phyloP scores from a whole-genome alignment of 345 rosid genomes.

The Limnanthes douglasii region DNA sequence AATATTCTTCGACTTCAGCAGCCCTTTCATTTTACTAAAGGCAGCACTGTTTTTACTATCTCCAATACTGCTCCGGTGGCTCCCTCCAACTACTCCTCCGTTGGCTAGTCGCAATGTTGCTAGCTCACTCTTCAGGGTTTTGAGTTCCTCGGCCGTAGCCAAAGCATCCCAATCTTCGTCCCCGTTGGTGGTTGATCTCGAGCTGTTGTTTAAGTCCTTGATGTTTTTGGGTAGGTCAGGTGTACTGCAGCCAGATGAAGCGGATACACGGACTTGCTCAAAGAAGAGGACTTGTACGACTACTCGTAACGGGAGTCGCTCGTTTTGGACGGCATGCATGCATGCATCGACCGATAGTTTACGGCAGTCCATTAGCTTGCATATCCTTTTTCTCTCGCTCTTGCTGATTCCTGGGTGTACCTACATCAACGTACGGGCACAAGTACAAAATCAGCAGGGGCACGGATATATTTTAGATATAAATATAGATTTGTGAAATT shows the following conservation, averaged over 20 bases:
- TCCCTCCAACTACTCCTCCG: constrained; percentile 16
- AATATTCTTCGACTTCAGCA: constrained; percentile 58
- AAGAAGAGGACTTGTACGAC: constrained; percentile 77
- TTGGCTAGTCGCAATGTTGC: constrained; percentile 36
- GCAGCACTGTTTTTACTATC: constrained; percentile 23
- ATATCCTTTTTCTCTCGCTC: constrained; percentile 67
- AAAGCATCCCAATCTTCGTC: constrained; percentile 74
- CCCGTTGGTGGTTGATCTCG: constrained; percentile 50
- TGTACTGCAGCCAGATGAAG: constrained; percentile 73
- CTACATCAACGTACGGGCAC: constrained; percentile 16
- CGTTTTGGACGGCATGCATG: constrained; percentile 79
- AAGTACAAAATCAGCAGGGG: not conserved
- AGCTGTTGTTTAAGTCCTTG: constrained; percentile 47
- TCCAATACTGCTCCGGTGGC: constrained; percentile 21
- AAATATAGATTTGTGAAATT: no score
- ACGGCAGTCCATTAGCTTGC: constrained; percentile 83
- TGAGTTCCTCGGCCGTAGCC: constrained; percentile 62
- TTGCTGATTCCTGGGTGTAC: constrained; percentile 64
- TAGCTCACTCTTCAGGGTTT: constrained; percentile 47
- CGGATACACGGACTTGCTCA: constrained; percentile 59
- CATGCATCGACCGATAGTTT: constrained; percentile 76
- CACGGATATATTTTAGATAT: not conserved
- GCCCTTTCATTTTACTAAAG: constrained; percentile 42
- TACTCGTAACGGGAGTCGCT: constrained; percentile 64
- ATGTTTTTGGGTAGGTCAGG: constrained; percentile 52